Percentiles rank a stretch among this genome's conserved stretches.
Conservation (phyloP, 306 rosid species). For the Mimosa pudica region DNA sequence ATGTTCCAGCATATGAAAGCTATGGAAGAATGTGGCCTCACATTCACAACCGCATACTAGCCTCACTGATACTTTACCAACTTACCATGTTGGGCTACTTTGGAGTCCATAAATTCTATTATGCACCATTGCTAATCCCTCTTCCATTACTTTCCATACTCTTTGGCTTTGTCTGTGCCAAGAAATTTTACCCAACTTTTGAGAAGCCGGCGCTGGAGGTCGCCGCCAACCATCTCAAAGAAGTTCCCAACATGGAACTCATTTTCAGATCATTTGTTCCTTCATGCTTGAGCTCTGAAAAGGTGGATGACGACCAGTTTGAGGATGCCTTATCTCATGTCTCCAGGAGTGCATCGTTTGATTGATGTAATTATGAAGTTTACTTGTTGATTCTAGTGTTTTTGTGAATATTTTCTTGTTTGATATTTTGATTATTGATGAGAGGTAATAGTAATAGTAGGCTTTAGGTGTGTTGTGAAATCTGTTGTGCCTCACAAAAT, state of each 20-base stretch:
- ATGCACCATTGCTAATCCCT: conserved; percentile 53
- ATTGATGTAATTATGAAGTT: conserved; percentile 37
- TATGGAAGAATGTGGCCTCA: conserved; percentile 98
- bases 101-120: conserved; percentile 51
- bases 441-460: conserved; percentile 15
- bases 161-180: conserved; percentile 51
- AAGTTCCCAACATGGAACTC: conserved; percentile 72
- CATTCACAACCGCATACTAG: conserved; percentile 64
- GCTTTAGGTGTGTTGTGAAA: conserved; percentile 38
- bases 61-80: conserved; percentile 74
- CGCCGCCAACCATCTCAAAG: conserved; percentile 51
- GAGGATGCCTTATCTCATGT: conserved; percentile 77
- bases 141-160: conserved; percentile 64
- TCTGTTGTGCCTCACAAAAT: background rate
- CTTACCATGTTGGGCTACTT: conserved; percentile 88
- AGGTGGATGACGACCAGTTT: conserved; percentile 61
- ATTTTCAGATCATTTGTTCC: conserved; percentile 71
- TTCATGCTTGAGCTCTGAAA: conserved; percentile 69
- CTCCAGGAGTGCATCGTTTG: conserved; percentile 51
- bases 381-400: conserved; percentile 10
- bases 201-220: conserved; percentile 59
- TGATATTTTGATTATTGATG: conserved; percentile 6
- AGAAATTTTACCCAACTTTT: conserved; percentile 75
- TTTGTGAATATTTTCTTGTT: conserved; percentile 19
- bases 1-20: conserved; percentile 81